Evolutionary conservation across 108 stramenopile species (phyloP).

Genomic region (Parmales sp.): DNA sequence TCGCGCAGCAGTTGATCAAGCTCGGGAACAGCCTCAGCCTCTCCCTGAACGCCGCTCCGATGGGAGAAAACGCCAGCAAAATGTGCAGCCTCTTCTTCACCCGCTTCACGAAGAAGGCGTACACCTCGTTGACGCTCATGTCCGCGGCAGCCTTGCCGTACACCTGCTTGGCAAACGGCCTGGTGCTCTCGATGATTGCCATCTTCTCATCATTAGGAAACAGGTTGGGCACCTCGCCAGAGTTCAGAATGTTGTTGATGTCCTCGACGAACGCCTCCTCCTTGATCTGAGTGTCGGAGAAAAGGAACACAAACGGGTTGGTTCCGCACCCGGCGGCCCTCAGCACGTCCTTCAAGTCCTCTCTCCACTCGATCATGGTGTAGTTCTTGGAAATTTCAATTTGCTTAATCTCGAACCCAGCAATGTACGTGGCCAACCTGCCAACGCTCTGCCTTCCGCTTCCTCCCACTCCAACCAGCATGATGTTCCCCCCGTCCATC

Average conservation of each 20-base stretch:
- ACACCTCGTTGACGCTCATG: slow-evolving; percentile 39
- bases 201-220: slow-evolving; percentile 46
- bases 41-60: slow-evolving; percentile 58
- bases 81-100: slow-evolving; percentile 46
- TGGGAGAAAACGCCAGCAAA: slow-evolving; percentile 52
- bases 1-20: slow-evolving; percentile 53
- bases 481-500: slow-evolving; percentile 50
- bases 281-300: slow-evolving; percentile 57
- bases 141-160: slow-evolving; percentile 41
- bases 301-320: slow-evolving; percentile 40
- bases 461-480: slow-evolving; percentile 56
- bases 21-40: slow-evolving; percentile 49
- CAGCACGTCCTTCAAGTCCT: slow-evolving; percentile 50
- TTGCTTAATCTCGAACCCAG: slow-evolving; percentile 30
- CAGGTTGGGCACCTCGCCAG: slow-evolving; percentile 55
- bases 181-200: slow-evolving; percentile 42
- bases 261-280: slow-evolving; percentile 51
- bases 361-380: slow-evolving; percentile 44
- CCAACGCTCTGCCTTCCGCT: slow-evolving; percentile 44
- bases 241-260: slow-evolving; percentile 57
- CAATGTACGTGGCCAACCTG: slow-evolving; percentile 46
- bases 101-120: slow-evolving; percentile 45
- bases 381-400: slow-evolving; percentile 61
- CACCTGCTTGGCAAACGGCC: slow-evolving; percentile 39
- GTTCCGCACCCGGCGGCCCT: slow-evolving; percentile 34